A percentile compares a stretch with the other conserved stretches of the same genome.
Evolutionary conservation across 768 basidiomycete genomes (phyloP).

Genomic region (Russula foetens): DNA sequence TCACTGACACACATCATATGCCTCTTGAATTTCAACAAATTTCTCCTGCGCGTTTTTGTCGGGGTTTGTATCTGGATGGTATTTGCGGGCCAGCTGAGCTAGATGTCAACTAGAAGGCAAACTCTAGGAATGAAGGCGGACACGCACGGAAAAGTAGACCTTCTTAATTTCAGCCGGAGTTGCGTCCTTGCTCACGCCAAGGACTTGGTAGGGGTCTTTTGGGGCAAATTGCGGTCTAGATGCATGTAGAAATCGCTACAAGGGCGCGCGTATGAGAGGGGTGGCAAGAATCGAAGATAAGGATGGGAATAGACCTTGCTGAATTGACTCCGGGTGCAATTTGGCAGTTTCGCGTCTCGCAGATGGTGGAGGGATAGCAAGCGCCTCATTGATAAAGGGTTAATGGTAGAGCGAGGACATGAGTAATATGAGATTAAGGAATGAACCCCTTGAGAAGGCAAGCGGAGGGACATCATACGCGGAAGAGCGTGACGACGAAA

Average conservation of each 20-base stretch:
- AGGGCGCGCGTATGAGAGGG: constrained; percentile 3
- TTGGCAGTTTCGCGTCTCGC: constrained; percentile 2
- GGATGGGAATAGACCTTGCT: constrained; percentile 7
- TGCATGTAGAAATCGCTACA: constrained; percentile 70
- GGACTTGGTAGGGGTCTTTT: constrained; percentile 86
- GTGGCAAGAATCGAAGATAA: constrained; percentile 1
- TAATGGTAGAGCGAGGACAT: constrained; percentile 34
- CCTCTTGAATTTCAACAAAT: constrained; percentile 94
- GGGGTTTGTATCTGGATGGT: constrained; percentile 95
- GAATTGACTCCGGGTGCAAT: constrained; percentile 5
- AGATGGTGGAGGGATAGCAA: not conserved
- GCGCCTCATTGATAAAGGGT: constrained; percentile 1
- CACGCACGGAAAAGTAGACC: constrained; percentile 83
- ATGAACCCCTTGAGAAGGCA: constrained; percentile 26
- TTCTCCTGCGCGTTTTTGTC: constrained; percentile 85
- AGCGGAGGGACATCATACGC: constrained; percentile 41
- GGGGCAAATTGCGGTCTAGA: constrained; percentile 43
- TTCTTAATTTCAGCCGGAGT: constrained; percentile 91
- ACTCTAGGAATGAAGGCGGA: constrained; percentile 2
- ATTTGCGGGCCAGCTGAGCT: constrained; percentile 90
- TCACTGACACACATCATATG: constrained; percentile 74
- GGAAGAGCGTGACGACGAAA: constrained; percentile 1
- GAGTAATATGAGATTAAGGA: constrained; percentile 40
- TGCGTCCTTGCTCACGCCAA: constrained; percentile 83
- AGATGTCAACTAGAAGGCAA: constrained; percentile 18